Evolutionary conservation across 306 rosid species (phyloP).

Genomic region (Canavalia ensiformis): DNA sequence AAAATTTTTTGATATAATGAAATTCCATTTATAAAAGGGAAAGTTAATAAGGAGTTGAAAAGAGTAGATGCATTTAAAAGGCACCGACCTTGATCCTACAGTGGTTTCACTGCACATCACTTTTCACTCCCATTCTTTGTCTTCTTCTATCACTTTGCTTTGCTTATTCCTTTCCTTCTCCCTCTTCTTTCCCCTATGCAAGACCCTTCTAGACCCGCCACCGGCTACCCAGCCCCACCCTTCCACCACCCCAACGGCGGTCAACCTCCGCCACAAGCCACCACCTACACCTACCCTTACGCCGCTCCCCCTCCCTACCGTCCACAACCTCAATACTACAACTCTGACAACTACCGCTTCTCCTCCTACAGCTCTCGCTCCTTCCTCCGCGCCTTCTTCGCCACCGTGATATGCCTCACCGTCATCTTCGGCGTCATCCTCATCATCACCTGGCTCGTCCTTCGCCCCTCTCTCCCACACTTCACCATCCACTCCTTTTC

Average conservation of each 20-base stretch:
- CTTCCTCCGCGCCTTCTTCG: slow-evolving; percentile 71
- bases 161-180: too few relatives aligned
- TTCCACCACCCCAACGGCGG: slow-evolving; percentile 45
- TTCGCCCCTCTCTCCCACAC: slow-evolving; percentile 81
- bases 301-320: slow-evolving; percentile 53
- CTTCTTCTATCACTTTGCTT: too few relatives aligned
- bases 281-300: slow-evolving; percentile 60
- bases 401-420: slow-evolving; percentile 65
- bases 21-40: too few relatives aligned
- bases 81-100: too few relatives aligned
- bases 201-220: slow-evolving; percentile 76
- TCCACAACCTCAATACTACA: slow-evolving; percentile 47
- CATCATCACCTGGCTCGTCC: slow-evolving; percentile 79
- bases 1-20: too few relatives aligned
- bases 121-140: too few relatives aligned
- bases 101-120: too few relatives aligned
- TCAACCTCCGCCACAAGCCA: slow-evolving; percentile 34
- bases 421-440: slow-evolving; percentile 60
- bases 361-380: slow-evolving; percentile 40
- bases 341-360: slow-evolving; percentile 38
- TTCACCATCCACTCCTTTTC: slow-evolving; percentile 64
- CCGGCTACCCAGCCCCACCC: slow-evolving; percentile 76
- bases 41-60: too few relatives aligned
- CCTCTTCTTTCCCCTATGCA: slow-evolving; percentile 12
- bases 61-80: too few relatives aligned